Percentiles rank a stretch among this genome's conserved stretches.
Evolutionary conservation across 768 basidiomycete genomes (phyloP).

Genomic region (Rhizopogon vulgaris): DNA sequence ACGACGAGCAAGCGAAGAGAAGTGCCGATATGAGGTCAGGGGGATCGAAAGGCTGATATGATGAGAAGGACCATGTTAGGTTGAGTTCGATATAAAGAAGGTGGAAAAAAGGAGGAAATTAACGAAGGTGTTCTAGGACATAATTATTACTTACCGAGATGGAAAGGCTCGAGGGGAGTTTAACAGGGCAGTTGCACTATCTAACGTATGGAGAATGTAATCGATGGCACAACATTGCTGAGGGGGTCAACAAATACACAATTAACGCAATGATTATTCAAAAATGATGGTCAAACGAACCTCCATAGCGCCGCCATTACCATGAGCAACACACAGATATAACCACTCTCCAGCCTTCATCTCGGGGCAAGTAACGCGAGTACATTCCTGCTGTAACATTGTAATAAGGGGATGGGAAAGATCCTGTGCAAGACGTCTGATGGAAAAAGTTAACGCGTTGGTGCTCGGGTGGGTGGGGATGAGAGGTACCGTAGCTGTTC

Average conservation of each 20-base stretch:
- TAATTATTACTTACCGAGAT: slow-evolving; percentile 54
- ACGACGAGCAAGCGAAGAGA: slow-evolving; percentile 82
- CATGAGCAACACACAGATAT: slow-evolving; percentile 93
- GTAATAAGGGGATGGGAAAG: slow-evolving; percentile 81
- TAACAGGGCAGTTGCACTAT: slow-evolving; percentile 87
- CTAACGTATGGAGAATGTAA: slow-evolving; percentile 89
- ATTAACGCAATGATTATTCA: neutral
- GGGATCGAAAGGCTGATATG: slow-evolving; percentile 70
- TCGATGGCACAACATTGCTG: slow-evolving; percentile 97
- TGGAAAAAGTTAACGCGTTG: slow-evolving; percentile 1
- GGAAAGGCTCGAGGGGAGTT: slow-evolving; percentile 91
- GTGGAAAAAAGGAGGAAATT: slow-evolving; percentile 13
- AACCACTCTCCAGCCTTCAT: slow-evolving; percentile 99
- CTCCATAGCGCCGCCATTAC: slow-evolving; percentile 83
- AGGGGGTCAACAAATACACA: slow-evolving; percentile 3
- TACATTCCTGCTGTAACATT: slow-evolving; percentile 82
- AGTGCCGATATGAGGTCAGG: slow-evolving; percentile 76
- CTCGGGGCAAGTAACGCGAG: slow-evolving; percentile 80
- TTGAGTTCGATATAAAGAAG: slow-evolving; percentile 10
- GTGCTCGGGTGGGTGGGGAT: neutral
- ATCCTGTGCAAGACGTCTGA: slow-evolving; percentile 82
- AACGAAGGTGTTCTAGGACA: slow-evolving; percentile 5
- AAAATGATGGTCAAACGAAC: slow-evolving; percentile 31
- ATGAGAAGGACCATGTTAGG: neutral
- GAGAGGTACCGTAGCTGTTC: slow-evolving; percentile 47